These are phyloP conservation scores for Globisporangium cystogenes DNA, from an alignment of 352 stramenopile genomes.

Conservation along the genomic window DNA sequence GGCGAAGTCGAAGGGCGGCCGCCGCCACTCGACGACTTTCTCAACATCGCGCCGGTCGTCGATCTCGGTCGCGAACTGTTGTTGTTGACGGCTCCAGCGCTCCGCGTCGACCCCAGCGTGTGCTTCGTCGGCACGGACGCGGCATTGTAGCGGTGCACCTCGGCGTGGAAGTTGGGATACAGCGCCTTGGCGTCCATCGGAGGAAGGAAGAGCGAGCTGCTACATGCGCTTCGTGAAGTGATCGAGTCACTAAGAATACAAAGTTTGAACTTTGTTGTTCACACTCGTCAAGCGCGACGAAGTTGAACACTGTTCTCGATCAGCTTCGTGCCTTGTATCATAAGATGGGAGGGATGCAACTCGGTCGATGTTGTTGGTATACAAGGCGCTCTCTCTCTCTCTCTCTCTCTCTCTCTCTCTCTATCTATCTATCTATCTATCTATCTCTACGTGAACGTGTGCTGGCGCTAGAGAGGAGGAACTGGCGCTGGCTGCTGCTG, in stretches of 20 bases:
- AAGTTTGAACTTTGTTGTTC: no score
- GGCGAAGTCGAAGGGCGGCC: conserved; percentile 4
- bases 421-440: no score
- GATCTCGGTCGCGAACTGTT: conserved; percentile 5
- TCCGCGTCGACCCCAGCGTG: not conserved
- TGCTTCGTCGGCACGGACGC: conserved; percentile 13
- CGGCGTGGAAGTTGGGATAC: conserved; percentile 58
- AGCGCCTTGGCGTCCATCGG: conserved; percentile 18
- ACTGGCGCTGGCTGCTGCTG: not conserved
- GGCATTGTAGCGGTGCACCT: conserved; percentile 36
- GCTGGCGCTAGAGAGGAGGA: conserved; percentile 7
- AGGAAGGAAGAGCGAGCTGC: no score
- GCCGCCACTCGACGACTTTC: not conserved
- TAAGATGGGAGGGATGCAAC: no score
- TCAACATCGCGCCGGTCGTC: not conserved
- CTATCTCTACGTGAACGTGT: not conserved
- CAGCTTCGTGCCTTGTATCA: no score
- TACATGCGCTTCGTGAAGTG: no score
- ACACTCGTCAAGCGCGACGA: no score
- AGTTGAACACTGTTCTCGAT: no score
- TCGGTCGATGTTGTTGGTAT: no score
- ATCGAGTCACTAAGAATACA: no score
- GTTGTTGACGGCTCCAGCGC: not conserved
- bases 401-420: no score
- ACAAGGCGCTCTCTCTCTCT: no score